Base-by-base conservation (phyloP, 768 basidiomycete species). In the Filobasidium wieringae region DNA sequence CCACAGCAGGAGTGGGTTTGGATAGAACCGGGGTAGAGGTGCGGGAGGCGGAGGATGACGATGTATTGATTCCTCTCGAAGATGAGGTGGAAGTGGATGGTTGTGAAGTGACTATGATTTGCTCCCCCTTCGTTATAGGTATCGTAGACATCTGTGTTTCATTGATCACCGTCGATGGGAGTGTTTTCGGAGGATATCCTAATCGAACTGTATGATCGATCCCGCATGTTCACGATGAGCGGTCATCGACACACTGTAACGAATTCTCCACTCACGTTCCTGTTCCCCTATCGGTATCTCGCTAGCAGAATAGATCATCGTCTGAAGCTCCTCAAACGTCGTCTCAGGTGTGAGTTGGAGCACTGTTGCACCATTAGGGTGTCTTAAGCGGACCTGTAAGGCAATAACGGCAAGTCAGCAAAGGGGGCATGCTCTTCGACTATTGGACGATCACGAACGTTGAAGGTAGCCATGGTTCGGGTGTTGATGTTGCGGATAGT, bases 331-430 rank as follows among this genome's bases (percentile, higher is more conserved):
- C 55, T 79, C 80, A 3, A 95, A 84, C 78, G 47, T 74, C 68
- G 26, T 77, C 69, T 55, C 81, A 78, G 63, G 74, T 57, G 84
- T 79, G 34, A 90, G 74, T 47, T 88, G 79, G 56, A 95, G 76
- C 8, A 88, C 88, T 7, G 83, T 77, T 29, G 87, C 81, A 30
- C 91, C 91, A 67, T 84, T 81, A 14, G 91, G 87, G 73, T 91
- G 85, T 60, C 91, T 81, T 2, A 96, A 77, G 26, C 91, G 84
- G 36, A 93, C 62, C 69, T 74, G 37, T 27, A 32, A 31, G 17
- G 43, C 50, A 4, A 12, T 17, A 12, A 17, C 7, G 29, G 43
- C 43, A 24, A 14, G n/a, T 26, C 24, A 24, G 36, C 11, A 37
- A 9, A 37, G 36, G 11, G 9, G 36, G 36, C 36, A 9, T n/a